These are phyloP conservation scores for Cryphonectria japonica DNA, from an alignment of 2,329 filamentous ascomycete species.

Conservation along the genomic window DNA sequence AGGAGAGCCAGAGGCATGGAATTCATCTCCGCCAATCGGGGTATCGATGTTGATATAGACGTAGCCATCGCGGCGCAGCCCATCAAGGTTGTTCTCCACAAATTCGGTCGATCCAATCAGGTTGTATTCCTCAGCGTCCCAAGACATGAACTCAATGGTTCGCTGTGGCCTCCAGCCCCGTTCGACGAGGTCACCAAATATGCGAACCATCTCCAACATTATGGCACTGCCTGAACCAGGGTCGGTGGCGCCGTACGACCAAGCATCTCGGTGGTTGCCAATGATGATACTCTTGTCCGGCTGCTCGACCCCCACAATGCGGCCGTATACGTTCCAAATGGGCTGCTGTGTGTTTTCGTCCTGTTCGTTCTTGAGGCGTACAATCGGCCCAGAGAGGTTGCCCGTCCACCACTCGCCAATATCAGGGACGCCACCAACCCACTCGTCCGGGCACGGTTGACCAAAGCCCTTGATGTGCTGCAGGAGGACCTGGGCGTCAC, in stretches of 20 bases:
- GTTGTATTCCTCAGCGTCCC: slow-evolving; percentile 95
- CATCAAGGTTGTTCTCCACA: slow-evolving; percentile 81
- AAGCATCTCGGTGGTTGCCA: slow-evolving; percentile 91
- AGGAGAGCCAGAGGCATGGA: slow-evolving; percentile 80
- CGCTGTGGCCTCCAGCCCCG: slow-evolving; percentile 88
- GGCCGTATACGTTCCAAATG: slow-evolving; percentile 90
- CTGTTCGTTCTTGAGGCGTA: slow-evolving; percentile 84
- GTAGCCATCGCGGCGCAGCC: slow-evolving; percentile 72
- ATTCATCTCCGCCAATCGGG: slow-evolving; percentile 74
- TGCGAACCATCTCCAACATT: slow-evolving; percentile 83
- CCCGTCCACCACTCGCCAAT: slow-evolving; percentile 86
- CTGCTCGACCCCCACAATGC: slow-evolving; percentile 83
- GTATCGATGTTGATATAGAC: slow-evolving; percentile 92
- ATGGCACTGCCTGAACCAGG: slow-evolving; percentile 88
- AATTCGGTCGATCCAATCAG: slow-evolving; percentile 92
- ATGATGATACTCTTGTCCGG: slow-evolving; percentile 82
- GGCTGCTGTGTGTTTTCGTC: slow-evolving; percentile 81
- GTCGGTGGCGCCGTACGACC: slow-evolving; percentile 85
- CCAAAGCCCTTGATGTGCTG: slow-evolving; percentile 77
- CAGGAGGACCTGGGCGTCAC: slow-evolving; percentile 81
- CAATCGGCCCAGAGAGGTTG: slow-evolving; percentile 71
- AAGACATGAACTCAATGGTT: slow-evolving; percentile 96
- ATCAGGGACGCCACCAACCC: slow-evolving; percentile 78
- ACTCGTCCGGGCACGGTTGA: slow-evolving; percentile 66
- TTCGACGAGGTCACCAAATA: slow-evolving; percentile 77